A percentile compares a stretch with the other conserved stretches of the same genome.
Conservation (phyloP, 202 grass and related monocot species). For the Hordeum pubiflorum region DNA sequence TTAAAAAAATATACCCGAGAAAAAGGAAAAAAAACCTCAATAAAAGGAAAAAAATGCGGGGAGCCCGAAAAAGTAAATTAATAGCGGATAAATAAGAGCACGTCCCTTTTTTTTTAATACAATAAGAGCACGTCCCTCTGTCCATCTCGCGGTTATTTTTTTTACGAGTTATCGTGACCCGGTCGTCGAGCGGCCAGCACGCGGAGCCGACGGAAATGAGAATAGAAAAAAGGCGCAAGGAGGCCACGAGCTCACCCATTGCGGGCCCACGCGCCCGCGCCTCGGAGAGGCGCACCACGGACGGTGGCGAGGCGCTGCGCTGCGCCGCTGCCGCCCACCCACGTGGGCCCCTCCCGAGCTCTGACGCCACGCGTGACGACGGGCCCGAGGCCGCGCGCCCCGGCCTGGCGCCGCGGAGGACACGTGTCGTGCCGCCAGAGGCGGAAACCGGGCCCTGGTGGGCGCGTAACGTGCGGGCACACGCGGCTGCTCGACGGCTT, state of each 20-base stretch:
- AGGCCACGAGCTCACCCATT: background rate
- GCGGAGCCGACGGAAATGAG: background rate
- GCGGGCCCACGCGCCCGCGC: background rate
- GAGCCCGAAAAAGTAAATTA: no score
- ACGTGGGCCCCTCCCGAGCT: background rate
- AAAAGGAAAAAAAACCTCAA: no score
- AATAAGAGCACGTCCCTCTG: no score
- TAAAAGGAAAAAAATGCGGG: no score
- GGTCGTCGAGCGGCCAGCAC: background rate
- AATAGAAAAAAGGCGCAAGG: background rate
- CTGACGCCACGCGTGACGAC: slow-evolving; percentile 20
- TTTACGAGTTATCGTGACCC: background rate
- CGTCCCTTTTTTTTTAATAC: no score
- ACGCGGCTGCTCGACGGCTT: slow-evolving; percentile 28
- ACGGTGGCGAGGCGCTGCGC: slow-evolving; percentile 52
- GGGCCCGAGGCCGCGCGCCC: background rate
- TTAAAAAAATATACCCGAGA: no score
- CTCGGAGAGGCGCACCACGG: slow-evolving; percentile 30
- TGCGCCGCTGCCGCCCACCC: slow-evolving; percentile 17
- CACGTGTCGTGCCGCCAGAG: background rate
- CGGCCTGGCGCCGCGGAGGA: background rate
- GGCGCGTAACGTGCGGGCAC: background rate
- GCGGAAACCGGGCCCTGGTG: background rate
- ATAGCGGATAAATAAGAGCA: no score
- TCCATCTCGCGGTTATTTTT: background rate